Evolutionary conservation across 108 stramenopile genomes (phyloP), one percentile per base, ranked within the genome.

Genomic region (Conticribra guillardii): DNA sequence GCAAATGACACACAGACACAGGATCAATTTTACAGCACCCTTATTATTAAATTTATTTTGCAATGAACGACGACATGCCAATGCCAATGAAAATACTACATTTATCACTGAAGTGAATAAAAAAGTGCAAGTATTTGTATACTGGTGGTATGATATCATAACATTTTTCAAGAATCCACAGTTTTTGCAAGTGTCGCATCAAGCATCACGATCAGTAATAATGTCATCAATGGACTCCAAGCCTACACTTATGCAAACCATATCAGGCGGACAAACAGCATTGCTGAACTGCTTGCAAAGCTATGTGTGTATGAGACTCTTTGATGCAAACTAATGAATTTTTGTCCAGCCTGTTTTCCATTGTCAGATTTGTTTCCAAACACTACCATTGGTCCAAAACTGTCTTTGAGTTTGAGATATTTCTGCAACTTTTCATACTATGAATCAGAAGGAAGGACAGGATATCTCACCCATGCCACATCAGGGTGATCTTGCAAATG

Each of bases 201-300:
- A 26, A 96, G n/a, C n/a, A n/a, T n/a, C n/a, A n/a, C n/a, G 64
- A 71, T 96, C 95, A 30, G 81, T 86, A 51, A 86, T 58, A 59
- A 96, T 96, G 78, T 96, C 95, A 5, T 81, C 76, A 32, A 89
- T 66, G n/a, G 63, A 50, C 73, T 97, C 96, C 57, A 91, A 81
- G 15, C 96, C 96, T 59, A 95, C 79, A 46, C 82, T 82, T 53
- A 95, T 47, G 44, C 96, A 86, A 24, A 97, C 76, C 82, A 91
- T 80, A 27, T 84, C 94, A 14, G 91, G 82, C 19, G 77, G 69
- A 54, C 89, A 73, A 8, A 94, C 96, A 32, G 89, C 88, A 15
- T 75, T 78, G 19, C 32, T 54, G 77, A 89, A 85, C 54, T 91
- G 74, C 31, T 68, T 59, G 53, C 46, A 83, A 66, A 97, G 58